A percentile compares a stretch with the other conserved stretches of the same genome.
phyloP scores from a whole-genome alignment of 2,329 filamentous ascomycete species.

The Alternaria infectoria region DNA sequence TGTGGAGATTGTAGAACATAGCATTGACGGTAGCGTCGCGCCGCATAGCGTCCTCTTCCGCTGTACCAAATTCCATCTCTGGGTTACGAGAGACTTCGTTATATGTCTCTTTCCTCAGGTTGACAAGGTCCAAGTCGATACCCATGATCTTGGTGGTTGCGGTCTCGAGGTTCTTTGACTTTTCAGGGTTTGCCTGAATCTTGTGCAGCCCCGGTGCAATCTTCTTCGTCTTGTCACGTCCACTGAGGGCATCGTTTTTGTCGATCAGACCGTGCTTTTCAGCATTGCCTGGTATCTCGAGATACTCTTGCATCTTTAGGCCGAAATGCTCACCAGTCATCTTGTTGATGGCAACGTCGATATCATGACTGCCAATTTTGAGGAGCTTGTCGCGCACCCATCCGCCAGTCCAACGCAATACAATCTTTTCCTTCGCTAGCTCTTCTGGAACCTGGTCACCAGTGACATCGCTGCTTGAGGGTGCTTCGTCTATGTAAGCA shows the following conservation, averaged over 20 bases:
- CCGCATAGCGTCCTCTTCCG: constrained; percentile 85
- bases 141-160: constrained; percentile 85
- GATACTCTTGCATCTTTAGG: constrained; percentile 71
- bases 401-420: constrained; percentile 80
- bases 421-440: constrained; percentile 54
- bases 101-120: constrained; percentile 90
- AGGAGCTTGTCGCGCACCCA: constrained; percentile 89
- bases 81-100: constrained; percentile 88
- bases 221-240: constrained; percentile 59
- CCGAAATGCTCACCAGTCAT: constrained; percentile 84
- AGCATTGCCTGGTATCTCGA: constrained; percentile 65
- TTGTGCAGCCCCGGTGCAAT: constrained; percentile 78
- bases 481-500: constrained; percentile 63
- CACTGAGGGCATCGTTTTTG: constrained; percentile 44
- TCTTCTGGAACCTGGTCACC: constrained; percentile 51
- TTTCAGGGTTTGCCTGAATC: constrained; percentile 90
- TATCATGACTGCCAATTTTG: constrained; percentile 74
- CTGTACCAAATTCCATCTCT: constrained; percentile 90
- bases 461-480: constrained; percentile 31
- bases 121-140: constrained; percentile 92
- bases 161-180: constrained; percentile 95
- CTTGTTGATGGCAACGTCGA: constrained; percentile 83
- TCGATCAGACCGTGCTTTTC: constrained; percentile 64
- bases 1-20: constrained; percentile 92
- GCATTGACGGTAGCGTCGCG: constrained; percentile 95